phyloP scores from a whole-genome alignment of 768 basidiomycete species.

The Melanogaster broomeanus region DNA sequence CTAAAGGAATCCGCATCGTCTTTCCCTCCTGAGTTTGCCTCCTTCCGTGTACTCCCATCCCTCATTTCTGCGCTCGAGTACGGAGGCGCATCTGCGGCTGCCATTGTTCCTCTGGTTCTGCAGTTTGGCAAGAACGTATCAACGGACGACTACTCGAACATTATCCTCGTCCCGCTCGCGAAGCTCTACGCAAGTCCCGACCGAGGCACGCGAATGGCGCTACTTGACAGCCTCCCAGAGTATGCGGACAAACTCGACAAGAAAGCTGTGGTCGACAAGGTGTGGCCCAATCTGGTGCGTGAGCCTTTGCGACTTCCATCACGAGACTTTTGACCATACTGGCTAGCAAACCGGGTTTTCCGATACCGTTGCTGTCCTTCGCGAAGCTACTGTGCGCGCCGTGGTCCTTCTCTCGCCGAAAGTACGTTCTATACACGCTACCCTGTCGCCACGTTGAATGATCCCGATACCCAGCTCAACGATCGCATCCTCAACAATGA shows the following conservation, averaged over 20 bases:
- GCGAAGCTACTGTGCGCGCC: slow-evolving; percentile 92
- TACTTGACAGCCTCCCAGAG: slow-evolving; percentile 82
- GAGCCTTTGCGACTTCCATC: not conserved
- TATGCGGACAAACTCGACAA: slow-evolving; percentile 89
- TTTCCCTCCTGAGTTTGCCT: slow-evolving; percentile 84
- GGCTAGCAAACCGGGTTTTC: slow-evolving; percentile 90
- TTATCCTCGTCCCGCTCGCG: slow-evolving; percentile 76
- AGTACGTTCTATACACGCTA: slow-evolving; percentile 39
- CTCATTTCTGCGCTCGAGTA: slow-evolving; percentile 77
- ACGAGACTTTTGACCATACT: not conserved
- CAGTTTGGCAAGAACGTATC: slow-evolving; percentile 74
- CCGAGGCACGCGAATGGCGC: slow-evolving; percentile 90
- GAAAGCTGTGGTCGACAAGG: slow-evolving; percentile 79
- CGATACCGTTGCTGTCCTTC: slow-evolving; percentile 91
- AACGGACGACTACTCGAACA: slow-evolving; percentile 65
- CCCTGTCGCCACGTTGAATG: not conserved
- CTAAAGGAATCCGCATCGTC: slow-evolving; percentile 79
- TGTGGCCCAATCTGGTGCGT: slow-evolving; percentile 90
- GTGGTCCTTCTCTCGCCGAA: slow-evolving; percentile 85
- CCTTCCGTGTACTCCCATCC: slow-evolving; percentile 85
- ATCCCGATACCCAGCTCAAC: slow-evolving; percentile 54
- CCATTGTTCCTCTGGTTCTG: slow-evolving; percentile 82
- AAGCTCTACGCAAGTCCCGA: slow-evolving; percentile 89
- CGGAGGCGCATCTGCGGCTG: slow-evolving; percentile 73
- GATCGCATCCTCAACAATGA: slow-evolving; percentile 97